phyloP scores from a whole-genome alignment of 2,329 filamentous ascomycete species.

The Cercospora sesami region DNA sequence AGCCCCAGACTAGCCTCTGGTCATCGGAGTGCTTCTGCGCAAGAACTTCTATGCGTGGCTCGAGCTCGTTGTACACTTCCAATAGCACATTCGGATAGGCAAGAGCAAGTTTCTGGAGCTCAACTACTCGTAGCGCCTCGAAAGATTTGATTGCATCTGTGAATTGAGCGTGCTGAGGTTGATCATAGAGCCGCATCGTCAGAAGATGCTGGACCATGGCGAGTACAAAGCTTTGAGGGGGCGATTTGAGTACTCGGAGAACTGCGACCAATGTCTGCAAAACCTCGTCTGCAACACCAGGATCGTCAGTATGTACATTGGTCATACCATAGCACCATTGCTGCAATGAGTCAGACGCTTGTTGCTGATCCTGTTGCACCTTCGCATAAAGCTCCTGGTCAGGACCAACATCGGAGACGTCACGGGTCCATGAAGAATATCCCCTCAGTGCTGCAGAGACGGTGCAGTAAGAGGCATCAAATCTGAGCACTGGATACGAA shows the following conservation, averaged over 20 bases:
- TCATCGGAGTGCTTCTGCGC: conserved; percentile 71
- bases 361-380: conserved; percentile 63
- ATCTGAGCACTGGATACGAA: conserved; percentile 70
- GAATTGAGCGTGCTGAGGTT: conserved; percentile 70
- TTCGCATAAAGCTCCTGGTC: conserved; percentile 52
- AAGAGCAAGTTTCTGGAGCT: conserved; percentile 82
- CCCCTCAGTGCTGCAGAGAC: conserved; percentile 87
- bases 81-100: conserved; percentile 90
- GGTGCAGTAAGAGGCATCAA: conserved; percentile 87
- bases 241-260: conserved; percentile 33
- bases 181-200: conserved; percentile 73
- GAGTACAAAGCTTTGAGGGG: conserved; percentile 64
- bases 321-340: conserved; percentile 72
- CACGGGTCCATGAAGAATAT: conserved; percentile 74
- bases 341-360: conserved; percentile 42
- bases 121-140: conserved; percentile 78
- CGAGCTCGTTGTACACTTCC: conserved; percentile 80
- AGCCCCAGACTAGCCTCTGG: conserved; percentile 79
- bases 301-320: conserved; percentile 65
- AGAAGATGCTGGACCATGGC: conserved; percentile 90
- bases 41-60: conserved; percentile 79
- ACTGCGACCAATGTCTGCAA: conserved; percentile 35
- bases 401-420: conserved; percentile 30
- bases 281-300: conserved; percentile 37
- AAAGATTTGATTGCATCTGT: conserved; percentile 89